These are phyloP conservation scores for Sugiyamaella americana DNA, from an alignment of 805 yeast genomes.

Conservation along the genomic window DNA sequence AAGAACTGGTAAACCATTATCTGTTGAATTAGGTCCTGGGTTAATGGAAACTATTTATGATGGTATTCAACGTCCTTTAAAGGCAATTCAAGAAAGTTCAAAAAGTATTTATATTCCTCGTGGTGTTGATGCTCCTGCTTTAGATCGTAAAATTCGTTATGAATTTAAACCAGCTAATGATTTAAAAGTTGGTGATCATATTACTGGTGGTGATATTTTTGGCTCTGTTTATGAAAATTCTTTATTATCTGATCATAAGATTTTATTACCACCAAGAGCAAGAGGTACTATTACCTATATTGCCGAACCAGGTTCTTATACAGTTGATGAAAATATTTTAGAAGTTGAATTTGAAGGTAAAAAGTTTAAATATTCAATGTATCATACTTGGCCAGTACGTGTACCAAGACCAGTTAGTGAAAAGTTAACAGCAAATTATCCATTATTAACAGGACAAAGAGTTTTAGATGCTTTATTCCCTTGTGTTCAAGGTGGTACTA, in stretches of 20 bases:
- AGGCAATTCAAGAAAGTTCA: constrained; percentile 80
- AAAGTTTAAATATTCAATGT: constrained; percentile 77
- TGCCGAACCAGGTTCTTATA: constrained; percentile 86
- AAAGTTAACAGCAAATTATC: constrained; percentile 87
- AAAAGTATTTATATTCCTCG: constrained; percentile 96
- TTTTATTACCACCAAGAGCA: constrained; percentile 94
- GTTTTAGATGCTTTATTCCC: constrained; percentile 97
- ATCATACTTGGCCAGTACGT: constrained; percentile 99
- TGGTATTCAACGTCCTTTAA: constrained; percentile 98
- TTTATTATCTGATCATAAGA: constrained; percentile 84
- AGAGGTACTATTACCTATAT: constrained; percentile 92
- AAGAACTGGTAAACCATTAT: constrained; percentile 97
- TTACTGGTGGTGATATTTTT: constrained; percentile 95
- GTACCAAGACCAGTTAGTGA: constrained; percentile 98
- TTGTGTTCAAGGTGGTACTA: constrained; percentile 99
- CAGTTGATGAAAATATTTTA: constrained; percentile 79
- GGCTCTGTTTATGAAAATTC: constrained; percentile 95
- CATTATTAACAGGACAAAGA: constrained; percentile 97
- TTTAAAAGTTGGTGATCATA: constrained; percentile 90
- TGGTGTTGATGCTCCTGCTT: constrained; percentile 97
- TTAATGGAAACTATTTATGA: constrained; percentile 98
- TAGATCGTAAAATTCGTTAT: constrained; percentile 72
- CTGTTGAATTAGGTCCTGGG: constrained; percentile 99
- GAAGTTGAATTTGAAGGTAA: constrained; percentile 95
- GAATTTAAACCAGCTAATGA: constrained; percentile 80